Base-by-base conservation (phyloP, 768 basidiomycete genomes). In the Leccinum longicurvipes region DNA sequence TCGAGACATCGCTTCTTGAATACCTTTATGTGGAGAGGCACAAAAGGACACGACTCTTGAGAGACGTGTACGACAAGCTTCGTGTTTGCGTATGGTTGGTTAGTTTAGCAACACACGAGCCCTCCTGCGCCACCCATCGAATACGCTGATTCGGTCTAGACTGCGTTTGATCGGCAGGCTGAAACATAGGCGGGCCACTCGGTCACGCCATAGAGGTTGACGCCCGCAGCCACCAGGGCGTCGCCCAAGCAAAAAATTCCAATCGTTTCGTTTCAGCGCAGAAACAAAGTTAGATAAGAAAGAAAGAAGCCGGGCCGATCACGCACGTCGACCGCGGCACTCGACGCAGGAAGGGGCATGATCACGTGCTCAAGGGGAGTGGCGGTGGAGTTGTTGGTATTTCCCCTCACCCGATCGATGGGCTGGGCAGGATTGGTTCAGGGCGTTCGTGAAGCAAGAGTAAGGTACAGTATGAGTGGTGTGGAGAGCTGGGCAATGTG, bases 1-100 rank as follows among this genome's bases (percentile, higher is more conserved):
- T 25, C 28, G 60, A 28, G 60, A 47, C 2, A 55, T 61, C 12
- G 61, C 63, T 41, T 51, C 57, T 44, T 54, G 60, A 7, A 63
- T 32, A 3, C 24, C 42, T 8, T 51, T 14, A 39, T 58, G 36
- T 1, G 57, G 23, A 4, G 66, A 63, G 10, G 60, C 47, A 21
- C 55, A 53, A 23, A 77, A 49, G 1, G 69, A 74, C n/a, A 64
- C 68, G 70, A 41, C 73, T 74, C 29, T 69, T 73, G 27, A 78
- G 59, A 54, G 75, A 72, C 0, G 74, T 75, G 3, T 74, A 74
- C 17, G 69, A 72, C 42, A 79, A 59, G 50, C 76, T 75, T n/a
- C 74, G 4, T 75, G 6, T 73, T 74, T 74, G 15, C 11, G 14
- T 12, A 9, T 25, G 28, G 4, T 3, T 11, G n/a, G 23, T 3